Evolutionary conservation across 108 stramenopile genomes (phyloP), one percentile per base, ranked within the genome.

Genomic region (Nitzschia sp.): DNA sequence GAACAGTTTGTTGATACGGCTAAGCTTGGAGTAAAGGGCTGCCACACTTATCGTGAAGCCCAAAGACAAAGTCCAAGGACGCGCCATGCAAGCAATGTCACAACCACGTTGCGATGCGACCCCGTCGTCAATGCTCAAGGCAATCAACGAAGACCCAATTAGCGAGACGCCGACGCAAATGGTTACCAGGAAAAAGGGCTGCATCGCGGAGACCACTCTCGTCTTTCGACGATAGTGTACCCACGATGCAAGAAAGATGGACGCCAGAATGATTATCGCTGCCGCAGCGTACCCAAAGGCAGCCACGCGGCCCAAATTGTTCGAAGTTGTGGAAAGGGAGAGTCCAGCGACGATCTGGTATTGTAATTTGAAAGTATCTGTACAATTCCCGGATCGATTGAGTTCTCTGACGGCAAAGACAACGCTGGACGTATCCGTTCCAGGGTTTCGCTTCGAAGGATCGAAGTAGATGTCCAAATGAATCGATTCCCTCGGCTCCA

Each of bases 1-100:
- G 21, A 73, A 55, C 17, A 85, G 17, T 42, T 70, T 64, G 59
- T 83, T 81, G 36, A 88, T 30, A 21, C 87, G 74, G 82, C 75
- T 82, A 4, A 79, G 71, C 66, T 88, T 88, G 48, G 72, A 70
- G 47, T 76, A 80, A 15, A 88, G 64, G 21, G 84, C 84, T 2
- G 76, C 64, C 60, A 81, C 85, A 4, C 72, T 61, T n/a, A 71
- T 71, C 1, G 67, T 65, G 45, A 81, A 83, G 23, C 87, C 87
- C 27, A 76, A 54, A 28, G 62, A 74, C 13, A 77, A 19, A 15
- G 82, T 56, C 81, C 80, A 85, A 3, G 84, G 77, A 9, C 60
- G 27, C 8, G 67, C 45, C 67, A 80, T 78, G 54, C 83, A 84
- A 0, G 83, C 76, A 2, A 49, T 57, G 32, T 56, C 59, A 26